Evolutionary conservation across 768 basidiomycete genomes (phyloP).

Genomic region (Suillus luteus): DNA sequence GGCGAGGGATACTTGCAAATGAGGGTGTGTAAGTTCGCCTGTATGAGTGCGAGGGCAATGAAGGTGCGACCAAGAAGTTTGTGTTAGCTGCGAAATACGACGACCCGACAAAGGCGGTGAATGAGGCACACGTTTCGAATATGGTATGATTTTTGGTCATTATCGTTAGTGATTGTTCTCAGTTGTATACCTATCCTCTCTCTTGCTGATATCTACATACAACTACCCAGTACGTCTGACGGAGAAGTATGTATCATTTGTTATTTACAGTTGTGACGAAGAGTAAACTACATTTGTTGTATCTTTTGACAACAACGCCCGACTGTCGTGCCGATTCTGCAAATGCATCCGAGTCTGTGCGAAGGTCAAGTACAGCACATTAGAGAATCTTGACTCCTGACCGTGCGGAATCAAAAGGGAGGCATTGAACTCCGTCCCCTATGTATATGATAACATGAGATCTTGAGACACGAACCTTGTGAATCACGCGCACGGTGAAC

Average conservation of each 20-base stretch:
- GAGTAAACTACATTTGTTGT: too few species aligned
- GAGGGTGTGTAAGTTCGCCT: background rate
- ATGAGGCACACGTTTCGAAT: background rate
- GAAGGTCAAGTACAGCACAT: too few species aligned
- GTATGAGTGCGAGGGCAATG: background rate
- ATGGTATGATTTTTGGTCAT: background rate
- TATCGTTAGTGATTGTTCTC: background rate
- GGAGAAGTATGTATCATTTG: too few species aligned
- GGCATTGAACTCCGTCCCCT: background rate
- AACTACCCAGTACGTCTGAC: too few species aligned
- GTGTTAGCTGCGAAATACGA: background rate
- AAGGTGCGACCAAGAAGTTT: background rate
- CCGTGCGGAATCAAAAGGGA: too few species aligned
- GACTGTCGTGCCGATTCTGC: too few species aligned
- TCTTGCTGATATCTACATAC: background rate
- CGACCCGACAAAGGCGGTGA: background rate
- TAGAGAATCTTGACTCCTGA: too few species aligned
- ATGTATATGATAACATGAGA: background rate
- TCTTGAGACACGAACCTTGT: background rate
- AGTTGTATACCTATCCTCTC: background rate
- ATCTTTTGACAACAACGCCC: too few species aligned
- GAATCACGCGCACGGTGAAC: background rate
- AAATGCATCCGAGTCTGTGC: too few species aligned
- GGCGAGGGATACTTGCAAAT: background rate
- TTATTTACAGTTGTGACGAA: too few species aligned